Base-by-base conservation (phyloP, 345 rosid species). In the Xanthoceras sorbifolium region DNA sequence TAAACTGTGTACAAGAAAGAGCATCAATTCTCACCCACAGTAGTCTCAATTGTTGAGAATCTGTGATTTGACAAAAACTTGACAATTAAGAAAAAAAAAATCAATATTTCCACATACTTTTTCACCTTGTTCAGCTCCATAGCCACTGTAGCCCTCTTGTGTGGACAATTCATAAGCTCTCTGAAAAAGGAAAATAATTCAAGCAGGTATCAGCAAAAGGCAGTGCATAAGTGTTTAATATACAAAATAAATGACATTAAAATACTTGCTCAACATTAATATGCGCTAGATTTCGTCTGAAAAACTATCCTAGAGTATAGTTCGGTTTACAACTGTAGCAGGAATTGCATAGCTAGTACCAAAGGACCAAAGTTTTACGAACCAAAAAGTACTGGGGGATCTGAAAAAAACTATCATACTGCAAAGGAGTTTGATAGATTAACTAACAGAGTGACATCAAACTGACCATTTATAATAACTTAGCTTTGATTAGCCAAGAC, bases 51-150 rank as follows among this genome's bases (percentile, higher is more conserved):
- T 15, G 25, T 18, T 8, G 25, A 38, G 17, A 28, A 26, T 36
- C n/a, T 1, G 31, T 7, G 18, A 60, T 63, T 63, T 1, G 12
- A 44, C 40, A 63, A 71, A 22, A 15, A n/a, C 23, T 9, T 36
- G 65, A 9, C 50, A 38, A 62, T 72, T 34, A 61, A 34, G n/a
- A 9, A 54, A 72, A 64, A 22, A 26, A 70, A 66, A 28, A 54
- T 15, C 54, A n/a, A n/a, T n/a, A n/a, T n/a, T n/a, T 32, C 14
- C 20, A 73, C 90, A 40, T 84, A 93, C 99, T 76, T 87, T 92
- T 89, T 91, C 94, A 82, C 99, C 99, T 85, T 96, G 99, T 83
- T 96, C 99, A 63, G 91, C 88, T 76, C 98, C 99, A 73, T 96
- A 96, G 32, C 98, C 98, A 84, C 97, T 93, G 76, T 96, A 96